Conservation (phyloP, 345 rosid genomes). For the Salix exigua region DNA sequence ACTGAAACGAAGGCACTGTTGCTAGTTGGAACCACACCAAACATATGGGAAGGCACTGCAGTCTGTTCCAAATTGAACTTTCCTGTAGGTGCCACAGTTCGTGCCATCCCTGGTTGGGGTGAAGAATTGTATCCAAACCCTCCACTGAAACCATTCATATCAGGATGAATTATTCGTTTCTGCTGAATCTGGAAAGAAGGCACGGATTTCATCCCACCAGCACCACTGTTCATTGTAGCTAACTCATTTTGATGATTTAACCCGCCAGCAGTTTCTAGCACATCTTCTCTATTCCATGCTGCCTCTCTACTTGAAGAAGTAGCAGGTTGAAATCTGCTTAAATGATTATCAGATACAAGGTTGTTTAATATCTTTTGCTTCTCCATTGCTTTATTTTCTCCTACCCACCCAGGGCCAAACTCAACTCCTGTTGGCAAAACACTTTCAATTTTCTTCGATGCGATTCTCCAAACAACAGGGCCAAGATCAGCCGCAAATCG, state of each 20-base stretch:
- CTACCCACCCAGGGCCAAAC: slow-evolving; percentile 80
- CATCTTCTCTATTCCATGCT: slow-evolving; percentile 36
- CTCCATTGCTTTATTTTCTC: slow-evolving; percentile 49
- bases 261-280: slow-evolving; percentile 23
- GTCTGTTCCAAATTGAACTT: slow-evolving; percentile 16
- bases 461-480: slow-evolving; percentile 70
- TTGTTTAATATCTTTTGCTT: slow-evolving; percentile 31
- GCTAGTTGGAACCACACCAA: slow-evolving; percentile 27
- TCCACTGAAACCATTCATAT: slow-evolving; percentile 22
- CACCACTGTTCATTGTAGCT: slow-evolving; percentile 15
- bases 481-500: slow-evolving; percentile 84
- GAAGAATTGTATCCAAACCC: slow-evolving; percentile 24
- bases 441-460: slow-evolving; percentile 60
- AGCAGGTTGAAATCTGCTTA: slow-evolving; percentile 42
- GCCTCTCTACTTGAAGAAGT: slow-evolving; percentile 31
- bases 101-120: slow-evolving; percentile 22
- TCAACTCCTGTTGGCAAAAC: slow-evolving; percentile 57
- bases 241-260: slow-evolving; percentile 38
- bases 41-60: slow-evolving; percentile 23
- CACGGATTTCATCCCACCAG: slow-evolving; percentile 20
- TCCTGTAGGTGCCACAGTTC: slow-evolving; percentile 21
- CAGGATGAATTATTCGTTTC: slow-evolving; percentile 18
- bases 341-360: slow-evolving; percentile 33
- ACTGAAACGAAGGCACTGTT: slow-evolving; percentile 7
- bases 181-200: slow-evolving; percentile 30